phyloP scores from a whole-genome alignment of 2,329 filamentous ascomycete species.

The Cytospora mali region DNA sequence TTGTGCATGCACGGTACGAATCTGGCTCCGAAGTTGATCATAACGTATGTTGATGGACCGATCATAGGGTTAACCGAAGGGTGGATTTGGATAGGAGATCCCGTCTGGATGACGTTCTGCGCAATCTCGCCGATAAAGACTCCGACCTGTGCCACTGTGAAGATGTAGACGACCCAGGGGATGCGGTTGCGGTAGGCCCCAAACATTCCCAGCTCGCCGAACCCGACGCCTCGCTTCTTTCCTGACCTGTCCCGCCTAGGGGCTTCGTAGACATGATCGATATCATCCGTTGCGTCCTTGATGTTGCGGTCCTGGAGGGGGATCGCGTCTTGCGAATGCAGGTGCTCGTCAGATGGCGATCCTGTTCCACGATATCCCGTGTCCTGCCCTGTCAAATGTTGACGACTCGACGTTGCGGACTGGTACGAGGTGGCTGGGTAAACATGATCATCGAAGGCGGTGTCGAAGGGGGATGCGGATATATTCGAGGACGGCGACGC shows the following conservation, averaged over 20 bases:
- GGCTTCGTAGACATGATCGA: conserved; percentile 66
- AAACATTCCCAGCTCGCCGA: conserved; percentile 63
- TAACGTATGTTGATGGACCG: conserved; percentile 83
- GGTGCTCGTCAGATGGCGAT: conserved; percentile 42
- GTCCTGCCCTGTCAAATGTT: conserved; percentile 54
- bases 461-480: conserved; percentile 61
- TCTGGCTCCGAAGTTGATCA: conserved; percentile 96
- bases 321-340: conserved; percentile 50
- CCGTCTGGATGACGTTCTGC: conserved; percentile 77
- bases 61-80: conserved; percentile 97
- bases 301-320: conserved; percentile 55
- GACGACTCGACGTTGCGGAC: conserved; percentile 40
- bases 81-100: conserved; percentile 75
- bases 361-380: conserved; percentile 63
- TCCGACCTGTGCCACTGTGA: conserved; percentile 74
- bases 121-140: conserved; percentile 91
- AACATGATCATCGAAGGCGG: conserved; percentile 68
- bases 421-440: conserved; percentile 58
- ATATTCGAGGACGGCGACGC: conserved; percentile 28
- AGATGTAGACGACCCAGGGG: conserved; percentile 80
- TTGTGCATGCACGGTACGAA: conserved; percentile 96
- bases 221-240: conserved; percentile 51
- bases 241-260: conserved; percentile 39
- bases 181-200: conserved; percentile 58
- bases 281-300: conserved; percentile 45